Percentiles rank a stretch among this genome's conserved stretches.
These are phyloP conservation scores for Arthrobotrys pseudoclavata DNA, from an alignment of 2,329 filamentous ascomycete species.

Conservation along the genomic window DNA sequence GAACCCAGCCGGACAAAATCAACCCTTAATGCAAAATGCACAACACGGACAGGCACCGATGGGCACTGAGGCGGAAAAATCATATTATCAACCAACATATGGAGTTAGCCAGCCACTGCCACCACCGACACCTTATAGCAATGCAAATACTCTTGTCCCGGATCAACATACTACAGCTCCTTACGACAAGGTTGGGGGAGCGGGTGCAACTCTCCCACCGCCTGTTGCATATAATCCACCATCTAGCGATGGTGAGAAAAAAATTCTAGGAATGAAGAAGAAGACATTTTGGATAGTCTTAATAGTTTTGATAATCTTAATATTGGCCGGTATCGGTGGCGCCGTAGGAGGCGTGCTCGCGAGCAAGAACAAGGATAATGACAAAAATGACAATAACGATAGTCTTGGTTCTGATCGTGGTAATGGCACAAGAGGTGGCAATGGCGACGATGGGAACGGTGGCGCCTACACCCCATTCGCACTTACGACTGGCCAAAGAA, in stretches of 20 bases:
- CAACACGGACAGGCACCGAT: conserved; percentile 29
- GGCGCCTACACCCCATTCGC: conserved; percentile 36
- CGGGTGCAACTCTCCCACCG: conserved; percentile 10
- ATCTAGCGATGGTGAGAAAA: conserved; percentile 28
- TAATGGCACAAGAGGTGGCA: conserved; percentile 23
- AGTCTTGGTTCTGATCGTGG: neutral
- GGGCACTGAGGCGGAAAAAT: conserved; percentile 34
- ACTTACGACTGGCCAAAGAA: conserved; percentile 39
- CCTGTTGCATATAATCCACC: conserved; percentile 34
- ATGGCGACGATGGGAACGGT: conserved; percentile 10
- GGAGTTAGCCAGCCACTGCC: conserved; percentile 41
- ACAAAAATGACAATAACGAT: neutral
- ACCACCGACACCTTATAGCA: conserved; percentile 34
- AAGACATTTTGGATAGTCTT: conserved; percentile 56
- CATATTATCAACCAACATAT: conserved; percentile 48
- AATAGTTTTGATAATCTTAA: conserved; percentile 38
- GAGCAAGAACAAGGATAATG: conserved; percentile 44
- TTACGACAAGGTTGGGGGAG: conserved; percentile 8
- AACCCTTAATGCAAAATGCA: conserved; percentile 34
- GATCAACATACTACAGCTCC: conserved; percentile 1
- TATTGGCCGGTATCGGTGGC: conserved; percentile 39
- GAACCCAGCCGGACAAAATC: conserved; percentile 12
- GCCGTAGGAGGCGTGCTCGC: conserved; percentile 38
- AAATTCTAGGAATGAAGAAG: conserved; percentile 53
- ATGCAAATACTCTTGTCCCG: conserved; percentile 24